Base-by-base conservation (phyloP, 371 early-diverging fungal genomes). In the Haplosporangium sp. region DNA sequence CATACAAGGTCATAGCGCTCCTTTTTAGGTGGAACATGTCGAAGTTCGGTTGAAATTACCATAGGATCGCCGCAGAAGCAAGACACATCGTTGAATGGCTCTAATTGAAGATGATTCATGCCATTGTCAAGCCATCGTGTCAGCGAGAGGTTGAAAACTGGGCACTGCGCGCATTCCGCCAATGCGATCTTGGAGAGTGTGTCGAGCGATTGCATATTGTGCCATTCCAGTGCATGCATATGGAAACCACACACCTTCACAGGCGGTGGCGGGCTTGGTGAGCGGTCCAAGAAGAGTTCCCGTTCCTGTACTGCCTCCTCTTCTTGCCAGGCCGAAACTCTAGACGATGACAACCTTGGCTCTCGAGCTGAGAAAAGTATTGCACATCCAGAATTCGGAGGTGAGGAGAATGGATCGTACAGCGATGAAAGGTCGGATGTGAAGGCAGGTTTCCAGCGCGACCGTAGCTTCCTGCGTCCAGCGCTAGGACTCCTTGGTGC, bases 181-280 rank as follows among this genome's bases (percentile, higher is more conserved):
- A 69, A 20, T 5, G 47, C 62, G 18, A 69, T 6, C 7, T 18
- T 23, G 10, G 53, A 59, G 2, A 58, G 21, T 0, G 4, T 14
- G 5, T 12, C 10, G 10, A 68, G 23, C 2, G 38, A 16, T 40
- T 69, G 66, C 52, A 75, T 66, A 18, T 41, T 54, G 36, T 62
- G 70, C 70, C 70, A 75, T 46, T 75, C 76, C 12, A 75, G 57
- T 10, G 70, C 76, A 55, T 75, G 76, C 76, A 75, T 75, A 54
- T 75, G 76, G 47, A 75, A 75, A 13, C 76, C 76, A 38, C 67
- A 67, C n/a, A 67, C 67, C 13, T 40, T 58, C 13, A 51, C 43
- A 18, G 16, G 42, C 0, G 21, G 36, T 12, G 29, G 13, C 14
- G 38, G 36, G 37, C 36, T 11, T 54, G 55, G 14, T 54, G 55